phyloP scores from a whole-genome alignment of 176 grass and related monocot genomes.

The Lolium multiflorum region DNA sequence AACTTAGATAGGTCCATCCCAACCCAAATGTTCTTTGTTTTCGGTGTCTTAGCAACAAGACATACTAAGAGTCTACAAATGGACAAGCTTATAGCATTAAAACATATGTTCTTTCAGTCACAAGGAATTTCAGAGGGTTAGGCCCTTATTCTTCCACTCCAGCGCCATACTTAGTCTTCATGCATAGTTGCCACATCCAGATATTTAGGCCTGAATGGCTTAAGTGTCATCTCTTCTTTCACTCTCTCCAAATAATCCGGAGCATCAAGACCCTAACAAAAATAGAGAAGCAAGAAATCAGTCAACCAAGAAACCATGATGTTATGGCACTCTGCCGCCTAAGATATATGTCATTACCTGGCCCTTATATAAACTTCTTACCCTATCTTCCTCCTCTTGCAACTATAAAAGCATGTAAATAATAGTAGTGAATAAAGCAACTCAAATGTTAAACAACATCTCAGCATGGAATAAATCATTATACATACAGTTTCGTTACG shows the following conservation, averaged over 20 bases:
- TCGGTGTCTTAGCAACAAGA: not conserved
- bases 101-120: not conserved
- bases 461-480: not conserved
- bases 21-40: not conserved
- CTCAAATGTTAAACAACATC: not conserved
- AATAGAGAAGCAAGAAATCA: constrained; percentile 1
- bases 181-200: not conserved
- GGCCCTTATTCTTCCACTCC: not conserved
- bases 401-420: not conserved
- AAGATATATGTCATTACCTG: not conserved
- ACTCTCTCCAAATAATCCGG: not conserved
- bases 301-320: not conserved
- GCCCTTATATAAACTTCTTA: not conserved
- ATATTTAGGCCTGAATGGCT: not conserved
- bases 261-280: not conserved
- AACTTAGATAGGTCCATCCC: not conserved
- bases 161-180: not conserved
- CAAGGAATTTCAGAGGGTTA: not conserved
- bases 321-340: not conserved
- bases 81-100: not conserved
- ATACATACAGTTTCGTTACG: not conserved
- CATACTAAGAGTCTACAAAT: not conserved
- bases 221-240: not conserved
- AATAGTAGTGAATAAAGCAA: not conserved
- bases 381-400: constrained; percentile 9